Evolutionary conservation across 2,329 filamentous ascomycete species (phyloP).

Genomic region (Alternaria solani): DNA sequence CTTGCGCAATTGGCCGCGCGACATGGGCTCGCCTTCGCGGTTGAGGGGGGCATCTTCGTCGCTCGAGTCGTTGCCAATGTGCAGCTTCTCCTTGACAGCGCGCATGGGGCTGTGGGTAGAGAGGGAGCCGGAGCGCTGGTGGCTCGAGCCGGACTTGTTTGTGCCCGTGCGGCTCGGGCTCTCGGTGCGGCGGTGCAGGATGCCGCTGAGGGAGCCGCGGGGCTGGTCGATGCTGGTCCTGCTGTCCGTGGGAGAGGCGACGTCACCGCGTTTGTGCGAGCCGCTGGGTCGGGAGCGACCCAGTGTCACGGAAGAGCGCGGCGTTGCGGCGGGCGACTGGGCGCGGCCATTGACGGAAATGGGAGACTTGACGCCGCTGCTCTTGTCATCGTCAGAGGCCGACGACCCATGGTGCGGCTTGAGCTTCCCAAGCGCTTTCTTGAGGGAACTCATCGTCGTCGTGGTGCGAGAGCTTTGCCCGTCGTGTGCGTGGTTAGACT

Average conservation of each 20-base stretch:
- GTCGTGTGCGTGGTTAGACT: constrained; percentile 35
- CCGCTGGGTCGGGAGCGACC: constrained; percentile 40
- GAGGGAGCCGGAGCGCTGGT: constrained; percentile 38
- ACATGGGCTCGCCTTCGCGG: constrained; percentile 59
- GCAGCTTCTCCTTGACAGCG: constrained; percentile 52
- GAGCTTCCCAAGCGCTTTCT: constrained; percentile 57
- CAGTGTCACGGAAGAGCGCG: constrained; percentile 40
- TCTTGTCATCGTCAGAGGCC: constrained; percentile 49
- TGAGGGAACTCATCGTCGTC: constrained; percentile 49
- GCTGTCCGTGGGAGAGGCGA: constrained; percentile 41
- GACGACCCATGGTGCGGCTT: constrained; percentile 47
- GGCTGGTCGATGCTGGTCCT: constrained; percentile 42
- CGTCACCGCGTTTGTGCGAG: constrained; percentile 45
- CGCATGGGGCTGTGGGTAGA: constrained; percentile 50
- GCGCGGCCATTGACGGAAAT: constrained; percentile 34
- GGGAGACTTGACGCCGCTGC: constrained; percentile 39
- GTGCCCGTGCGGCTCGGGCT: constrained; percentile 43
- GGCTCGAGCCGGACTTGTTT: constrained; percentile 9
- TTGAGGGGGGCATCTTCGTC: constrained; percentile 54
- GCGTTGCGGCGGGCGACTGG: constrained; percentile 35
- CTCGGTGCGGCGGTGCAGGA: constrained; percentile 49
- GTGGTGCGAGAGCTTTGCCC: constrained; percentile 33
- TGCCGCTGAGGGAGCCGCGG: constrained; percentile 41
- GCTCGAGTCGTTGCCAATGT: constrained; percentile 47
- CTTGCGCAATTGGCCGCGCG: constrained; percentile 60